These are phyloP conservation scores for Apiospora kogelbergensis DNA, from an alignment of 2,329 filamentous ascomycete species.

Conservation along the genomic window DNA sequence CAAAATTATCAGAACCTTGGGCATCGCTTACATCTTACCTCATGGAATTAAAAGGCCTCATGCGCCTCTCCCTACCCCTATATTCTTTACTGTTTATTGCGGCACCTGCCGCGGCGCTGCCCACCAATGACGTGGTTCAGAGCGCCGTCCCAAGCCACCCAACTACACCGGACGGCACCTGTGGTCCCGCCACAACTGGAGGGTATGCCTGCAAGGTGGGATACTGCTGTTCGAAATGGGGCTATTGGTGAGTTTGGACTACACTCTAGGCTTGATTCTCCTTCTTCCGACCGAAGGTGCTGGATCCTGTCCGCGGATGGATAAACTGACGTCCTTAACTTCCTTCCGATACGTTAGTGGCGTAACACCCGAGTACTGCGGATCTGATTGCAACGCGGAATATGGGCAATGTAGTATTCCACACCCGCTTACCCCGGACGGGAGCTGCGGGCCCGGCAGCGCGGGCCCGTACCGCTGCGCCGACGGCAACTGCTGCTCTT, in stretches of 20 bases:
- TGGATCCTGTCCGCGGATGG: too few species aligned
- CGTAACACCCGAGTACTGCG: neutral
- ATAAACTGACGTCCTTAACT: too few species aligned
- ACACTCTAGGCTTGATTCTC: too few species aligned
- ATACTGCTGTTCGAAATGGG: neutral
- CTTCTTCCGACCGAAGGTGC: too few species aligned
- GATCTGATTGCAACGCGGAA: neutral
- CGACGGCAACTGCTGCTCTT: neutral
- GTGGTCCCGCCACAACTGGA: neutral
- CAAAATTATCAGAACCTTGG: too few species aligned
- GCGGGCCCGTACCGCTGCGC: neutral
- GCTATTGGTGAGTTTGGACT: neutral
- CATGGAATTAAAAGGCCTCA: too few species aligned
- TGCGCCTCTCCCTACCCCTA: too few species aligned
- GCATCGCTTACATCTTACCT: too few species aligned
- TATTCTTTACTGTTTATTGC: too few species aligned
- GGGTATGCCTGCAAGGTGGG: neutral
- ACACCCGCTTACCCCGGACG: neutral
- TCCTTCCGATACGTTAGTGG: neutral
- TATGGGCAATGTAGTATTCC: neutral
- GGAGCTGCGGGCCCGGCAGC: neutral
- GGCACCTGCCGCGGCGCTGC: too few species aligned
- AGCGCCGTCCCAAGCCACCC: neutral
- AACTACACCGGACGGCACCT: neutral
- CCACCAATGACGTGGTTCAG: too few species aligned